Percentiles rank a stretch among this genome's conserved stretches.
phyloP scores from a whole-genome alignment of 495 filamentous ascomycete species.

The Penicillium crystallinum region DNA sequence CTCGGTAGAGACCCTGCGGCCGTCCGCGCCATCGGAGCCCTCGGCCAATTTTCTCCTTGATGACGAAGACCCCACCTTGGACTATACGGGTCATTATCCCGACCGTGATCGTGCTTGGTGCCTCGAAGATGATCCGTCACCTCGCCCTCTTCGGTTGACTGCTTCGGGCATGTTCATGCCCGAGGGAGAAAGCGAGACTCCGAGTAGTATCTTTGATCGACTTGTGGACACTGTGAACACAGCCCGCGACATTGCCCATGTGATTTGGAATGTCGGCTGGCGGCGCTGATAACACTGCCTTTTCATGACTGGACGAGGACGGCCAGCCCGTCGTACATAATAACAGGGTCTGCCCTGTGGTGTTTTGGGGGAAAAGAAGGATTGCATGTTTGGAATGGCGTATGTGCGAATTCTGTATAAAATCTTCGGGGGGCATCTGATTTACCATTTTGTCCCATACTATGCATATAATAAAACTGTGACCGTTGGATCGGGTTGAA shows the following conservation, averaged over 20 bases:
- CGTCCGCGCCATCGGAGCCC: slow-evolving; percentile 48
- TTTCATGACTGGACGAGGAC: neutral
- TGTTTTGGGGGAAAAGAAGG: neutral
- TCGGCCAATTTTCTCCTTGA: slow-evolving; percentile 67
- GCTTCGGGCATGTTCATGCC: slow-evolving; percentile 84
- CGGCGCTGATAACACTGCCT: slow-evolving; percentile 48
- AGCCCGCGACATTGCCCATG: slow-evolving; percentile 89
- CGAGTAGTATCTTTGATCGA: slow-evolving; percentile 64
- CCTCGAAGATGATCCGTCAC: slow-evolving; percentile 27
- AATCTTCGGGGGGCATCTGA: neutral
- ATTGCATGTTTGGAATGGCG: neutral
- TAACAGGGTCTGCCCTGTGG: neutral
- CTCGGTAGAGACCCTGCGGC: slow-evolving; percentile 71
- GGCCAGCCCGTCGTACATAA: slow-evolving; percentile 1
- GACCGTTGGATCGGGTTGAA: too few relatives aligned
- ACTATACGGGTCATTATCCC: slow-evolving; percentile 33
- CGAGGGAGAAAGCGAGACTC: slow-evolving; percentile 61
- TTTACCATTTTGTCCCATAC: neutral
- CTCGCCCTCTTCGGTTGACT: slow-evolving; percentile 58
- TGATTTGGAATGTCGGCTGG: slow-evolving; percentile 99
- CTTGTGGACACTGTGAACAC: slow-evolving; percentile 95
- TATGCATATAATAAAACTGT: neutral
- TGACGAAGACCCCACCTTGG: slow-evolving; percentile 54
- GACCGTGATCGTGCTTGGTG: slow-evolving; percentile 33
- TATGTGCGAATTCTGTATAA: neutral